Percentiles rank a stretch among this genome's conserved stretches.
Evolutionary conservation across 2,329 filamentous ascomycete genomes (phyloP).

Genomic region (Arthroderma sp.): DNA sequence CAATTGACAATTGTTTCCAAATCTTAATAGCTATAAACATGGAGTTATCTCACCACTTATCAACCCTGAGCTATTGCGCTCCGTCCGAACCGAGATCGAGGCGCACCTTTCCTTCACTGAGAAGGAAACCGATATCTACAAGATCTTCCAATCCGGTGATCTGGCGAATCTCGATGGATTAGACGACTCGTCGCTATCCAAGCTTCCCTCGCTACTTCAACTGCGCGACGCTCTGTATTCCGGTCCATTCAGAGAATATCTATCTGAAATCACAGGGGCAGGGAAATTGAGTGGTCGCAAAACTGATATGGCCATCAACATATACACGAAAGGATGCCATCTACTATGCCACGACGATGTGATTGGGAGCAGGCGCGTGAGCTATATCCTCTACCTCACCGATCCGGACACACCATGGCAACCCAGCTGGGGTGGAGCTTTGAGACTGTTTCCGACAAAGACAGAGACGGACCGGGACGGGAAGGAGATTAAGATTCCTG

Average conservation of each 20-base stretch:
- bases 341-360: constrained; percentile 96
- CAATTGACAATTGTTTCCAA: background rate
- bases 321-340: constrained; percentile 93
- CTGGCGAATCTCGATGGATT: constrained; percentile 92
- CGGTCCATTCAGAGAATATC: constrained; percentile 72
- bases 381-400: constrained; percentile 92
- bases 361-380: constrained; percentile 88
- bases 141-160: constrained; percentile 96
- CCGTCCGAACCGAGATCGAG: constrained; percentile 78
- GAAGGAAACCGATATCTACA: constrained; percentile 99
- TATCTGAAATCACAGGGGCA: constrained; percentile 72
- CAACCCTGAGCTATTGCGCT: constrained; percentile 66
- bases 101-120: constrained; percentile 88
- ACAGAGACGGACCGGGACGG: constrained; percentile 55
- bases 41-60: constrained; percentile 75
- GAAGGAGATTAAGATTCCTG: constrained; percentile 63
- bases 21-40: constrained; percentile 59
- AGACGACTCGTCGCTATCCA: constrained; percentile 69
- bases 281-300: constrained; percentile 82
- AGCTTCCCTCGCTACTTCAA: constrained; percentile 75
- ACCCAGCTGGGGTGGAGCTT: constrained; percentile 79
- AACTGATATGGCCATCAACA: constrained; percentile 98
- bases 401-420: constrained; percentile 88
- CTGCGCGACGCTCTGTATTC: constrained; percentile 96
- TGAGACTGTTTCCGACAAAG: constrained; percentile 69